Percentiles rank a stretch among this genome's conserved stretches.
Evolutionary conservation across 192 early-diverging fungal genomes (phyloP).

Genomic region (Coemansia sp.): DNA sequence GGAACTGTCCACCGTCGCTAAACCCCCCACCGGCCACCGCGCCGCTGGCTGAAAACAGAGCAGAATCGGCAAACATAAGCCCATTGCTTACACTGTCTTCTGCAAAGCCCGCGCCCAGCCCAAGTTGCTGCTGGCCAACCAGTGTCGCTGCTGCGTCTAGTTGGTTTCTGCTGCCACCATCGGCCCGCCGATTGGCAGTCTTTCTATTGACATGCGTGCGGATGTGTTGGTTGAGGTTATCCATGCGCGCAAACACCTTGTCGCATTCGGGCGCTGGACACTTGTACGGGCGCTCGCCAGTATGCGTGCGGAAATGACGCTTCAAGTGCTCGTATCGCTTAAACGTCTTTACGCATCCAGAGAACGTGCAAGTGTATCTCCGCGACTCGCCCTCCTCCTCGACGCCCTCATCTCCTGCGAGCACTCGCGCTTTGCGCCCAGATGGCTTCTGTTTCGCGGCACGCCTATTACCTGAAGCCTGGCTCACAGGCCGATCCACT

Average conservation of each 20-base stretch:
- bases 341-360: slow-evolving; percentile 64
- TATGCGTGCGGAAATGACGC: slow-evolving; percentile 72
- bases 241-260: slow-evolving; percentile 73
- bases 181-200: slow-evolving; percentile 16
- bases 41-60: neutral
- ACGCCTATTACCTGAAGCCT: neutral
- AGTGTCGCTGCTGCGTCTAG: neutral
- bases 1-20: neutral
- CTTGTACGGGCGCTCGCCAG: slow-evolving; percentile 72
- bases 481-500: neutral
- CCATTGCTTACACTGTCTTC: neutral
- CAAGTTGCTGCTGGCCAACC: neutral
- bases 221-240: slow-evolving; percentile 65
- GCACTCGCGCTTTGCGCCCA: neutral
- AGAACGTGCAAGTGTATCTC: slow-evolving; percentile 39
- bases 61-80: neutral
- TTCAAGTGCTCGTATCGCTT: slow-evolving; percentile 74
- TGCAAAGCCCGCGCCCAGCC: neutral
- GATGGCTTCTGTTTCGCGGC: neutral
- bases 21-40: neutral
- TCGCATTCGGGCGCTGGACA: slow-evolving; percentile 64
- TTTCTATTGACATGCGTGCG: slow-evolving; percentile 56
- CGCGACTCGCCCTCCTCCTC: slow-evolving; percentile 22
- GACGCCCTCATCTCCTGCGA: neutral
- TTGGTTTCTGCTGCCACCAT: neutral